Evolutionary conservation across 176 grass and related monocot species (phyloP).

Genomic region (Rhynchospora pubera): DNA sequence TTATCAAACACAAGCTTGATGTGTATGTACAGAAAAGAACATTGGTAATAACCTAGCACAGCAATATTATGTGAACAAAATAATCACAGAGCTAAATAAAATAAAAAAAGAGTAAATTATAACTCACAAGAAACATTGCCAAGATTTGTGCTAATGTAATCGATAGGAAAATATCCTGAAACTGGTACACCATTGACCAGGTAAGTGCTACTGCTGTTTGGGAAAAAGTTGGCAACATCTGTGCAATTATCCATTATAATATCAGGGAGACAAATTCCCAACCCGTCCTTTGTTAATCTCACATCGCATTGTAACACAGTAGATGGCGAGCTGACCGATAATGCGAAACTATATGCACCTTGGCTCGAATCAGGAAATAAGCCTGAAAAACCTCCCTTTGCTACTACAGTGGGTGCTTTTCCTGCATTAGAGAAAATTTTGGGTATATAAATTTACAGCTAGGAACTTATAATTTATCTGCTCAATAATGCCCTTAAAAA

Average conservation of each 20-base stretch:
- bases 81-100: neutral
- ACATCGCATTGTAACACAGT: slow-evolving; percentile 70
- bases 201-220: slow-evolving; percentile 36
- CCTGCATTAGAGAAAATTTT: slow-evolving; percentile 30
- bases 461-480: neutral
- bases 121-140: slow-evolving; percentile 53
- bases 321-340: slow-evolving; percentile 26
- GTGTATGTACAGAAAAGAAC: neutral
- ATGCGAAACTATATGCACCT: slow-evolving; percentile 33
- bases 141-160: slow-evolving; percentile 46
- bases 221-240: slow-evolving; percentile 27
- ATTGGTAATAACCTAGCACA: neutral
- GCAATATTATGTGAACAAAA: neutral
- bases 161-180: slow-evolving; percentile 62
- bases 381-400: slow-evolving; percentile 81
- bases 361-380: slow-evolving; percentile 73
- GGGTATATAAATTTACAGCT: slow-evolving; percentile 17
- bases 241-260: slow-evolving; percentile 73
- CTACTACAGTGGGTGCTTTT: slow-evolving; percentile 50
- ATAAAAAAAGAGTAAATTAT: neutral
- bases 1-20: neutral
- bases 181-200: slow-evolving; percentile 44
- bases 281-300: slow-evolving; percentile 57
- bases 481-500: neutral
- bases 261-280: slow-evolving; percentile 64